Evolutionary conservation across 1,139 yeast genomes (phyloP).

Genomic region (Torulaspora pretoriensis): DNA sequence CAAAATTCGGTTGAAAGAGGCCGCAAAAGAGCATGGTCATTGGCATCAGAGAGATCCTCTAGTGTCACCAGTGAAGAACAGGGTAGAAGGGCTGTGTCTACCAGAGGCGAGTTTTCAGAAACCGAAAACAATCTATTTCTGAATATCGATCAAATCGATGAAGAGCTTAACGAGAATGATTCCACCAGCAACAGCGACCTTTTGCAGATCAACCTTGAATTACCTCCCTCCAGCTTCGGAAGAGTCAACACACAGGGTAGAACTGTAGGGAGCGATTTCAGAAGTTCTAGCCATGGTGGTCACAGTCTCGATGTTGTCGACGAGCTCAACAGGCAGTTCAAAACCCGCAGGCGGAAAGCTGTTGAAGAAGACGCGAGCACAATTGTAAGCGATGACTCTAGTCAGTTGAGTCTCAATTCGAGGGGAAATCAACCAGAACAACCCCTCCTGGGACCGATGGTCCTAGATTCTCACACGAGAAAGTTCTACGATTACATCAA

Average conservation of each 20-base stretch:
- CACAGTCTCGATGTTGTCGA: conserved; percentile 25
- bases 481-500: conserved; percentile 31
- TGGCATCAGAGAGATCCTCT: conserved; percentile 26
- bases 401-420: neutral
- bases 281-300: conserved; percentile 8
- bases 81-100: conserved; percentile 27
- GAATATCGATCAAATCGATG: conserved; percentile 31
- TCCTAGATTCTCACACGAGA: conserved; percentile 27
- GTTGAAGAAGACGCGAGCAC: conserved; percentile 4
- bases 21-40: conserved; percentile 19
- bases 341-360: neutral
- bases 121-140: conserved; percentile 20
- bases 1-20: conserved; percentile 23
- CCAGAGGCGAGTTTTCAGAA: conserved; percentile 9
- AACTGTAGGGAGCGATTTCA: conserved; percentile 14
- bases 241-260: conserved; percentile 22
- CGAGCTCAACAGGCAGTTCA: conserved; percentile 18
- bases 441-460: conserved; percentile 2
- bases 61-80: conserved; percentile 28
- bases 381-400: conserved; percentile 4
- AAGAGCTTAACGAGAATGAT: conserved; percentile 24
- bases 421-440: conserved; percentile 2
- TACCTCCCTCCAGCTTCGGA: conserved; percentile 35
- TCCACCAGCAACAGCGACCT: conserved; percentile 16
- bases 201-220: conserved; percentile 26